A percentile compares a stretch with the other conserved stretches of the same genome.
phyloP scores from a whole-genome alignment of 257 asterid species.

The Mentha longifolia region DNA sequence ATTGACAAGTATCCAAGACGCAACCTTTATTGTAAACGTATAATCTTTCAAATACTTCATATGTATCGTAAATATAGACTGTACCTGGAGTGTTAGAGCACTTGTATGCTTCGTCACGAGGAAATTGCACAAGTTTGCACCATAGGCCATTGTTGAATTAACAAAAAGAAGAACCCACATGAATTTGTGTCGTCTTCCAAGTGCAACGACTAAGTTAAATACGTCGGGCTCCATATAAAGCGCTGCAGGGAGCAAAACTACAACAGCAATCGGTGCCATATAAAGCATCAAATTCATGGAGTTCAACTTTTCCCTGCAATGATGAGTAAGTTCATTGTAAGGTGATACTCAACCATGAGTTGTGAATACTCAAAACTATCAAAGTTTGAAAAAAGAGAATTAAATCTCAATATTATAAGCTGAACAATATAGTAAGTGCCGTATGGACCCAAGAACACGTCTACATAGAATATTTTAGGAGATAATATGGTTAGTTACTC shows the following conservation, averaged over 20 bases:
- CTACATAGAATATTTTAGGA: not conserved
- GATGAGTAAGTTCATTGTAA: conserved; percentile 9
- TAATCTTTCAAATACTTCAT: not conserved
- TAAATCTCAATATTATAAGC: not conserved
- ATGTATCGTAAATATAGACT: not conserved
- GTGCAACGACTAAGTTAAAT: conserved; percentile 53
- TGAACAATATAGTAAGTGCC: not conserved
- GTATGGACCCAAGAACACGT: not conserved
- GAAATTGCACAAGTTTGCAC: conserved; percentile 90
- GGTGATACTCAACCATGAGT: not conserved
- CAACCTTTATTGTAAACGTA: not conserved
- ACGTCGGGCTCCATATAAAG: conserved; percentile 86
- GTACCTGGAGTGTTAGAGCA: conserved; percentile 92
- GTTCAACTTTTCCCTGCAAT: conserved; percentile 89
- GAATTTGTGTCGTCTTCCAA: conserved; percentile 60
- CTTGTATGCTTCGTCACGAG: conserved; percentile 94
- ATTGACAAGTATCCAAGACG: not conserved
- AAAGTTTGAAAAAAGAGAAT: not conserved
- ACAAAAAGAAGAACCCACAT: conserved; percentile 75
- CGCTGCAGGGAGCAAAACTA: conserved; percentile 80
- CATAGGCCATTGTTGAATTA: conserved; percentile 82
- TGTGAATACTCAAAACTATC: not conserved
- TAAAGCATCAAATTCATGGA: conserved; percentile 97
- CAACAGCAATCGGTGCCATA: conserved; percentile 89
- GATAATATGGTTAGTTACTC: not conserved